Base-by-base conservation (phyloP, 768 basidiomycete species). In the Sistotremastrum suecicum region DNA sequence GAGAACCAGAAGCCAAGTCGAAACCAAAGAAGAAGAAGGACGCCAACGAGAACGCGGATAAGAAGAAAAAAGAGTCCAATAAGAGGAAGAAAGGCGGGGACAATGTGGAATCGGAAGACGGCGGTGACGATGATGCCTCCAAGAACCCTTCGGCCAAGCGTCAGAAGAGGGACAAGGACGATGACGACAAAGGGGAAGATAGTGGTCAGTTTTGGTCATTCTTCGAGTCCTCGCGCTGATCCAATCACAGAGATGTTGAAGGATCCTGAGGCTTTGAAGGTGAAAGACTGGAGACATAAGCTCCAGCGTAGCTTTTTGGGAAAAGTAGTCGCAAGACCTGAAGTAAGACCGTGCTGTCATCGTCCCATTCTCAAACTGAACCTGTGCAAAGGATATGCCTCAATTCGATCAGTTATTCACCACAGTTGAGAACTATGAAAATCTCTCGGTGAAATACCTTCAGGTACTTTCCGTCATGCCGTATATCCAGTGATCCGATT, bases 231-330 rank as follows among this genome's bases (percentile, higher is more conserved):
- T 12, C 43, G 48, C 29, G 38, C 28, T 30, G 11, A 37, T 48
- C 29, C 11, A 29, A 44, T 49, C 28, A 9, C 67, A 47, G 67
- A 67, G 43, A 51, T 78, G 45, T 62, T 66, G 37, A 65, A 60
- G 42, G 78, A 83, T 59, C 71, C 70, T 1, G 80, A 83, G 50
- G 82, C 78, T 28, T 55, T 66, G 45, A 80, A 81, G 60, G 88
- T 92, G 54, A 80, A 84, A 57, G 83, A 86, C 48, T 94, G 91
- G 90, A 71, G 92, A 53, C 89, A 94, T 61, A 83, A 78, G 61
- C 72, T 95, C 2, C 91, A 97, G 64, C 84, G 89, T 61, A 83
- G 77, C 0, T 83, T 90, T 66, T 58, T 92, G 44, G 77, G 78
- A 53, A 73, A 65, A 62, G 63, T 65, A 5, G 51, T 68, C 5